These are phyloP conservation scores for Tephrocybe rancida DNA, from an alignment of 768 basidiomycete species.

Conservation along the genomic window DNA sequence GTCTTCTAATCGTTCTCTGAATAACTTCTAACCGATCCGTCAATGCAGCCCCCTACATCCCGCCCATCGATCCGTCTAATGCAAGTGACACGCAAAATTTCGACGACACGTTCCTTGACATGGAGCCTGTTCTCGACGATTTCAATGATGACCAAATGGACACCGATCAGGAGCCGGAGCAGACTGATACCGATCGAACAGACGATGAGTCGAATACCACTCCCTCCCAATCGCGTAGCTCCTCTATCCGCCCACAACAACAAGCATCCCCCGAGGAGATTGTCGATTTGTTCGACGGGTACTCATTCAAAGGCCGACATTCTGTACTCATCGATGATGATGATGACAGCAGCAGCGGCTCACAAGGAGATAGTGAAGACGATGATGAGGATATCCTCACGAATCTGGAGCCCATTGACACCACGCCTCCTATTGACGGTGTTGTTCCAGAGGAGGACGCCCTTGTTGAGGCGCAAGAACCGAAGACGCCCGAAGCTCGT, in stretches of 20 bases:
- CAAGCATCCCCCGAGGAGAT: slow-evolving; percentile 46
- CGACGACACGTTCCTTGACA: slow-evolving; percentile 94
- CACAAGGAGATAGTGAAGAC: slow-evolving; percentile 46
- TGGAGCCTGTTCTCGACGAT: slow-evolving; percentile 90
- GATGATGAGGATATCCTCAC: slow-evolving; percentile 28
- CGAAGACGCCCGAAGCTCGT: slow-evolving; percentile 78
- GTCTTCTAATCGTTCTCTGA: slow-evolving; percentile 26
- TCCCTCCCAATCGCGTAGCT: slow-evolving; percentile 78
- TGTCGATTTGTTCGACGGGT: slow-evolving; percentile 89
- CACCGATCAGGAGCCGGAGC: slow-evolving; percentile 68
- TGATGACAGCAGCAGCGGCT: slow-evolving; percentile 51
- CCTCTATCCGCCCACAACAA: slow-evolving; percentile 55
- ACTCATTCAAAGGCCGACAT: slow-evolving; percentile 88
- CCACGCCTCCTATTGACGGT: slow-evolving; percentile 16
- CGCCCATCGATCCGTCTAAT: slow-evolving; percentile 87
- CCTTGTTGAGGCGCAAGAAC: slow-evolving; percentile 46
- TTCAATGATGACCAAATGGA: slow-evolving; percentile 64
- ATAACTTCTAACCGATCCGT: slow-evolving; percentile 2
- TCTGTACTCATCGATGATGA: slow-evolving; percentile 79
- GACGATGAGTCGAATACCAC: slow-evolving; percentile 81
- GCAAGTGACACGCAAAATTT: slow-evolving; percentile 98
- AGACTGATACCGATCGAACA: slow-evolving; percentile 70
- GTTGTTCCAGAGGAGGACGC: slow-evolving; percentile 24
- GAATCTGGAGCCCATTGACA: slow-evolving; percentile 20
- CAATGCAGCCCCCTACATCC: slow-evolving; percentile 83